These are phyloP conservation scores for Pachyrhizus erosus DNA, from an alignment of 306 rosid genomes.

Conservation along the genomic window DNA sequence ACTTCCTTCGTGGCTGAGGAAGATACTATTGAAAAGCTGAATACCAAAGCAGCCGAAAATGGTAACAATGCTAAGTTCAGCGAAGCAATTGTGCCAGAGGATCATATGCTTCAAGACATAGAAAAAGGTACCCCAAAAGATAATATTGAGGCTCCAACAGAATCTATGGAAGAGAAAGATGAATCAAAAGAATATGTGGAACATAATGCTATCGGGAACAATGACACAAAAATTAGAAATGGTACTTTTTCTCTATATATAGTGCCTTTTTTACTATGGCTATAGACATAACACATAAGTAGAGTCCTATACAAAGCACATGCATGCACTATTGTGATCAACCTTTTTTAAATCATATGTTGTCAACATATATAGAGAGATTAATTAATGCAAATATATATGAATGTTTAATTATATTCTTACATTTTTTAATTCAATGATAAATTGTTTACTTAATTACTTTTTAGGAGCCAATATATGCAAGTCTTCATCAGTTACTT, in stretches of 20 bases:
- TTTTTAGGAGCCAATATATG: conserved; percentile 39
- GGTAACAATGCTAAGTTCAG: conserved; percentile 19
- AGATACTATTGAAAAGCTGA: conserved; percentile 62
- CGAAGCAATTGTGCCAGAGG: conserved; percentile 27
- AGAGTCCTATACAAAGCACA: too few relatives aligned
- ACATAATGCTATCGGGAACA: conserved; percentile 19
- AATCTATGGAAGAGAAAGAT: background rate
- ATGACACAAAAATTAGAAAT: conserved; percentile 21
- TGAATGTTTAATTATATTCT: background rate
- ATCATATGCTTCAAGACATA: conserved; percentile 44
- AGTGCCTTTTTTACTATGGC: background rate
- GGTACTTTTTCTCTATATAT: conserved; percentile 35
- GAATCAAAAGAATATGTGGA: conserved; percentile 37
- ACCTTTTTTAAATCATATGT: too few relatives aligned
- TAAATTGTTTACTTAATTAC: background rate
- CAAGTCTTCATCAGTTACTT: conserved; percentile 25
- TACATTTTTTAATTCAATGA: background rate
- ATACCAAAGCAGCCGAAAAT: conserved; percentile 42
- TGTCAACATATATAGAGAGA: too few relatives aligned
- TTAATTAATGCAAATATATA: too few relatives aligned
- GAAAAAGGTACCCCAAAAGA: conserved; percentile 50
- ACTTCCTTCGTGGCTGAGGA: conserved; percentile 98
- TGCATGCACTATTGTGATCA: too few relatives aligned
- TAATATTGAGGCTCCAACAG: background rate
- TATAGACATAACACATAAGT: background rate